phyloP scores from a whole-genome alignment of 169 alveolate species.

The Plasmodium gonderi region DNA sequence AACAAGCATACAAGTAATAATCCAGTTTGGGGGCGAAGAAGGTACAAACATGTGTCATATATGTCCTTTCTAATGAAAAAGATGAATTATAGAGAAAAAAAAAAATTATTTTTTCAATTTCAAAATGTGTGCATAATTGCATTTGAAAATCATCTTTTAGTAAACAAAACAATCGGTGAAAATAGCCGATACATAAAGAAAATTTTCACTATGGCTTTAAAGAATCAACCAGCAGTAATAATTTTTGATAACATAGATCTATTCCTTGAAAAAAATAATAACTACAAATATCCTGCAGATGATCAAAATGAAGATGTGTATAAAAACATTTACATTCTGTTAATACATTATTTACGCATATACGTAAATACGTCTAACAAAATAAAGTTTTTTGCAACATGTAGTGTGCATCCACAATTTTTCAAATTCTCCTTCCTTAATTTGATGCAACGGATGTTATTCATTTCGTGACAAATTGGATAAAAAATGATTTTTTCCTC shows the following conservation, averaged over 20 bases:
- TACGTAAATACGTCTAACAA: slow-evolving; percentile 42
- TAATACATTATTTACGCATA: slow-evolving; percentile 42
- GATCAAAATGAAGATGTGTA: slow-evolving; percentile 74
- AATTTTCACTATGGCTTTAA: slow-evolving; percentile 41
- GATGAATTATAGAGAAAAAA: slow-evolving; percentile 11
- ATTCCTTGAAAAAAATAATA: slow-evolving; percentile 58
- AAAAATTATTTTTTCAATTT: slow-evolving; percentile 27
- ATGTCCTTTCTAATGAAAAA: not conserved
- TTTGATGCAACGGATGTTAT: slow-evolving; percentile 24
- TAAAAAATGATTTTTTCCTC: not conserved
- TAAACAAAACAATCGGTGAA: slow-evolving; percentile 69
- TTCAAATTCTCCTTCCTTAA: slow-evolving; percentile 72
- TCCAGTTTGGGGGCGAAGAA: not conserved
- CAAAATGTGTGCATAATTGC: slow-evolving; percentile 70
- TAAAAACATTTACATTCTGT: slow-evolving; percentile 63
- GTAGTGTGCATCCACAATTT: slow-evolving; percentile 33
- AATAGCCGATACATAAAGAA: slow-evolving; percentile 63
- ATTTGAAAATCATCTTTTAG: slow-evolving; percentile 67
- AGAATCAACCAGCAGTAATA: slow-evolving; percentile 70
- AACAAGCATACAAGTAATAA: not conserved
- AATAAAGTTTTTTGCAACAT: slow-evolving; percentile 66
- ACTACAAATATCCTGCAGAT: slow-evolving; percentile 32
- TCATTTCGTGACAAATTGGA: slow-evolving; percentile 37
- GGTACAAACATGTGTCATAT: not conserved
- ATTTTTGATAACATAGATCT: slow-evolving; percentile 71